Conservation (phyloP, 116 monocot species). For the Cymodocea nodosa region DNA sequence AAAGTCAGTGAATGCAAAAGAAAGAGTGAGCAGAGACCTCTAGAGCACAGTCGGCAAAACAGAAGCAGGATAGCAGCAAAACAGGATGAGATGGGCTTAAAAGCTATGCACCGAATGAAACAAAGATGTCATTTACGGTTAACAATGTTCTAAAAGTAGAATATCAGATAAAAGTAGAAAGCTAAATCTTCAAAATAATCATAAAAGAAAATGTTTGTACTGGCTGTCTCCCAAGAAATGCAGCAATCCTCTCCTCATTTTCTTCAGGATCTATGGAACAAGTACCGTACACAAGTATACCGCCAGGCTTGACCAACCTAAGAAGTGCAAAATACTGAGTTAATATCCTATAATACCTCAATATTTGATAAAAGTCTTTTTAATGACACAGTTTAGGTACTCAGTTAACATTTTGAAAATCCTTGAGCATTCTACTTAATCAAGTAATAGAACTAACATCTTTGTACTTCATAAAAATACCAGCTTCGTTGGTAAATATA, state of each 20-base stretch:
- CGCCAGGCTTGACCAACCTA: constrained; percentile 89
- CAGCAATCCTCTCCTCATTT: constrained; percentile 65
- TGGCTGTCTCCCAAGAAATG: constrained; percentile 67
- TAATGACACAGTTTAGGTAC: background rate
- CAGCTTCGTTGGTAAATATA: too few species aligned
- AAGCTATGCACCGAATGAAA: too few species aligned
- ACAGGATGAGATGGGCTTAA: too few species aligned
- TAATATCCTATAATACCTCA: background rate
- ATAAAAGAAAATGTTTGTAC: constrained; percentile 19
- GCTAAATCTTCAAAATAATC: background rate
- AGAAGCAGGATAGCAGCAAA: background rate
- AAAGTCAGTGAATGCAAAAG: background rate
- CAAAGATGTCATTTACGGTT: too few species aligned
- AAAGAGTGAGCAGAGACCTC: too few species aligned
- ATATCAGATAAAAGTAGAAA: too few species aligned
- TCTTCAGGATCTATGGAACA: constrained; percentile 94
- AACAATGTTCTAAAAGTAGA: too few species aligned
- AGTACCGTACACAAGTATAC: constrained; percentile 89
- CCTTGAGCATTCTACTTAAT: too few species aligned
- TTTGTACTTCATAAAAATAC: too few species aligned
- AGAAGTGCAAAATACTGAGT: background rate
- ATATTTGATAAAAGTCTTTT: background rate
- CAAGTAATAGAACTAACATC: too few species aligned
- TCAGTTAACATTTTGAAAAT: too few species aligned
- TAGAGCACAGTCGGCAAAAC: background rate